Base-by-base conservation (phyloP, 768 basidiomycete species). In the Auriscalpium microsporum region DNA sequence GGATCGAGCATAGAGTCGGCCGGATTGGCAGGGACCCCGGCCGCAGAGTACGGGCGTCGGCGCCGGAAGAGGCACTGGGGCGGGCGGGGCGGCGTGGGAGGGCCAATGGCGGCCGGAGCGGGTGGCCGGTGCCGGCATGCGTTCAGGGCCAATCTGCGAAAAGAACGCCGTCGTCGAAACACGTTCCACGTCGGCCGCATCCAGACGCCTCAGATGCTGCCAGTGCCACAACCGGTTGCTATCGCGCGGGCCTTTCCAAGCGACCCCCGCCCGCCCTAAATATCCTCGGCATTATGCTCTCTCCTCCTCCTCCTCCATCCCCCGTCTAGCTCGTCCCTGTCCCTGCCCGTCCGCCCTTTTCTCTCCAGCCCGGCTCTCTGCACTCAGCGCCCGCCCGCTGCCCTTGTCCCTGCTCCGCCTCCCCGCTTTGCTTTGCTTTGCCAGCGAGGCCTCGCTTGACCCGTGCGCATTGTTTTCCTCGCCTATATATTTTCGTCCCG, bases 121-220 rank as follows among this genome's bases (percentile, higher is more conserved):
- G 1, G 40, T 42, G 40, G 17, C 40, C 40, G 40, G 13, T 42
- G 40, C 17, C 40, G 40, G 40, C 14, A 17, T 7, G 40, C 40
- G 40, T 8, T 42, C 40, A 48, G 46, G 46, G 46, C 28, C 46
- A 33, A 28, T 28, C 28, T 28, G 28, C 28, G 28, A 28, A 28
- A 67, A 65, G 62, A 65, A 64, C 63, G 68, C 73, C 75, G 76
- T 74, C 77, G 76, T 75, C 79, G 82, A 78, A 84, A 84, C 83
- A 86, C 84, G 84, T 86, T 84, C 82, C 77, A 79, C 77, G 80
- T 79, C 73, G 75, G 74, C 83, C 84, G 78, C 81, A 79, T 76
- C 75, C 68, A 67, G 72, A 75, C 65, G 68, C 68, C 63, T 61
- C 74, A 72, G 74, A 75, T 76, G 75, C 65, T 66, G 68, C 72